Conservation (phyloP, 208 protist genomes). For the Leishmania aethiopica region DNA sequence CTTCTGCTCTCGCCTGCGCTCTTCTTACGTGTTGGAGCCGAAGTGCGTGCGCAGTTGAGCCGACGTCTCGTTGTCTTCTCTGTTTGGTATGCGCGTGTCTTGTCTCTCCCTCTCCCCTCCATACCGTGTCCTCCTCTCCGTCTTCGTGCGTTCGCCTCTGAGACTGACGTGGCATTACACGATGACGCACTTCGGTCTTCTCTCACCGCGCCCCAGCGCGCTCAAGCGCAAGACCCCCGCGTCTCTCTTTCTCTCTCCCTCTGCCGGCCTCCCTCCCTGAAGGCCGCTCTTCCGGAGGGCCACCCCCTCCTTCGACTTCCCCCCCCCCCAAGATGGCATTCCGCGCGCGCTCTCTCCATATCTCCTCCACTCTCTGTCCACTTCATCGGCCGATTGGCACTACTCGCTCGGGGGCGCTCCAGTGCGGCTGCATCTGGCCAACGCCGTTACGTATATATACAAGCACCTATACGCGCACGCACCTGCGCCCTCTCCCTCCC, state of each 20-base stretch:
- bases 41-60: not conserved
- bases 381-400: not conserved
- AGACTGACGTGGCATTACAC: not conserved
- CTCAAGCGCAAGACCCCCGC: not conserved
- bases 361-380: not conserved
- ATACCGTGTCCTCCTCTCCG: not conserved
- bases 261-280: not conserved
- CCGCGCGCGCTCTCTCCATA: not conserved
- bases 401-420: not conserved
- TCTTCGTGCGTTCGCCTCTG: not conserved
- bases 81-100: not conserved
- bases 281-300: not conserved
- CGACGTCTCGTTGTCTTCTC: not conserved
- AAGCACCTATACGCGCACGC: not conserved
- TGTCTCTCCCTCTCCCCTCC: not conserved
- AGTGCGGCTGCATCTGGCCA: not conserved
- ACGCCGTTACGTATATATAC: not conserved
- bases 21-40: not conserved
- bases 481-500: not conserved
- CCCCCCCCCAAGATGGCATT: not conserved
- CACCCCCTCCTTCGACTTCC: not conserved
- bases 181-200: not conserved
- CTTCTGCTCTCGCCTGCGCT: not conserved
- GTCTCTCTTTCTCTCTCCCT: constrained; percentile 8
- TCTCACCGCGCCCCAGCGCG: not conserved